Base-by-base conservation (phyloP, 2,329 filamentous ascomycete genomes). In the Penicillium thymicola region DNA sequence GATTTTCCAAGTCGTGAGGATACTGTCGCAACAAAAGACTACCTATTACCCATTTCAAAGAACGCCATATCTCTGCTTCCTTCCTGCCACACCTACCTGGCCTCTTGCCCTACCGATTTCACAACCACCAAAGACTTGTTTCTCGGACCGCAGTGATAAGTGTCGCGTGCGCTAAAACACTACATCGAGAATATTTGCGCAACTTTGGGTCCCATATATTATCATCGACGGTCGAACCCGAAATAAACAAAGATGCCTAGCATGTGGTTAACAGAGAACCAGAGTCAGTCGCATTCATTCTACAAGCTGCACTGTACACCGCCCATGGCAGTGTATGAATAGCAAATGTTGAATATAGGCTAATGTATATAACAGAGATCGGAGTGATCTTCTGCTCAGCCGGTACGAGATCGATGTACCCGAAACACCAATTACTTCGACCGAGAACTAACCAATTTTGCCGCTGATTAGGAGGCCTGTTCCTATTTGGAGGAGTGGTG, bases 341-440 rank as follows among this genome's bases (percentile, higher is more conserved):
- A 21, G 21, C 32, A 23, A 45, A 23, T 18, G 23, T 18, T 9
- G 18, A 58, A 46, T 27, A 47, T 49, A 53, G 36, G 59, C 65
- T 71, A 59, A 72, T 51, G 1, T 43, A 18, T 40, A 40, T n/a
- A 27, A 67, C 70, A 97, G 94, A 99, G 78, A 89, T 97, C 70
- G 94, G 94, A 67, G 92, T 97, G 61, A 90, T 92, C 73, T 99
- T 99, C 81, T 97, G 94, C 83, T 94, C 91, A 71, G 93, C 92
- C 71, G 93, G 92, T 96, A 88, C 67, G 89, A 30, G 21, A 49
- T 25, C 28, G 25, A 13, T 6, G 2, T 21, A 7, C 11, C 25
- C 11, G n/a, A n/a, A 28, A 11, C 28, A 50, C 4, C 42, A 50
- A 50, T 32, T 7, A 18, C 6, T 18, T 27, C 4, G 43, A 28